These are phyloP conservation scores for Angomonas deanei DNA, from an alignment of 208 protist species.

Conservation along the genomic window DNA sequence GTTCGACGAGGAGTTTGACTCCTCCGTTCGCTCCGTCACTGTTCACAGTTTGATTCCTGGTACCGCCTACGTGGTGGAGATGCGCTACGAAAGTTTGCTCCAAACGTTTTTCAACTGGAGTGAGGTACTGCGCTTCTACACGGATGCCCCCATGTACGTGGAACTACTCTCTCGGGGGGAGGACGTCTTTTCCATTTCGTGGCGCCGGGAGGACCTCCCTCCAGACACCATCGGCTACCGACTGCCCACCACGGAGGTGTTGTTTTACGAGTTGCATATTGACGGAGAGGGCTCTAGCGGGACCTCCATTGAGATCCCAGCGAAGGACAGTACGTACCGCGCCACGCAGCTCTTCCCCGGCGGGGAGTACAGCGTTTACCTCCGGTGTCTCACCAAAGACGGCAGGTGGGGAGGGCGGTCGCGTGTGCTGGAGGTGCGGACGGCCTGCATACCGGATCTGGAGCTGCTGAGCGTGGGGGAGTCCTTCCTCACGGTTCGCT, in stretches of 20 bases:
- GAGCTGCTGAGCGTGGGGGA: constrained; percentile 56
- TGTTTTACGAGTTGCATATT: constrained; percentile 47
- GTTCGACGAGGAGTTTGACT: constrained; percentile 37
- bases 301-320: constrained; percentile 22
- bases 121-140: constrained; percentile 78
- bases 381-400: constrained; percentile 57
- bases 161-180: constrained; percentile 61
- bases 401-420: constrained; percentile 74
- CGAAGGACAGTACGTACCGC: constrained; percentile 22
- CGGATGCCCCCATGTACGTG: constrained; percentile 52
- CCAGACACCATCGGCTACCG: constrained; percentile 34
- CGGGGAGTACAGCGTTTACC: constrained; percentile 61
- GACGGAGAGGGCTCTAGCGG: constrained; percentile 27
- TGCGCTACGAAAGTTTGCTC: constrained; percentile 80
- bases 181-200: constrained; percentile 67
- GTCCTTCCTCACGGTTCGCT: constrained; percentile 74
- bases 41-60: constrained; percentile 60
- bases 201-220: constrained; percentile 31
- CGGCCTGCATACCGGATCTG: constrained; percentile 44
- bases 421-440: constrained; percentile 52
- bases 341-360: constrained; percentile 57
- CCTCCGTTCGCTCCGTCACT: constrained; percentile 56
- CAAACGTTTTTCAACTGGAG: constrained; percentile 69
- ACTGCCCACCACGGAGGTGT: constrained; percentile 24
- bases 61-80: constrained; percentile 76